A percentile compares a stretch with the other conserved stretches of the same genome.
These are phyloP conservation scores for Grosmannia huntii DNA, from an alignment of 2,329 filamentous ascomycete genomes.

Conservation along the genomic window DNA sequence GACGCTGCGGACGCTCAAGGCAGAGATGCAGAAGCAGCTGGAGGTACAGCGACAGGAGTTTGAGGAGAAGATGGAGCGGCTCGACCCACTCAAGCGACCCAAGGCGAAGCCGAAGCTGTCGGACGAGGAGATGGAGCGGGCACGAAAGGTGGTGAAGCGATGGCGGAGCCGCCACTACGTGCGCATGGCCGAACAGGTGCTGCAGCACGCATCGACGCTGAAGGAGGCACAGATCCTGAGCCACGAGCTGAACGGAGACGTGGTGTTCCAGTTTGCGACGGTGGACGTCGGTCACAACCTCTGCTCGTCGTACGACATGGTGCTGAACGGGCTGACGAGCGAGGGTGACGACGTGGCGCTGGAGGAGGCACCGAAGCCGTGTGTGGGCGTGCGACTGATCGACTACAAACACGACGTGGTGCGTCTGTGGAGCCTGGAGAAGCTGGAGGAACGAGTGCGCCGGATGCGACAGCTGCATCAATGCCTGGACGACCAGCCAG, in stretches of 20 bases:
- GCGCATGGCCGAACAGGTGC: constrained; percentile 80
- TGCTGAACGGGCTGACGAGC: constrained; percentile 76
- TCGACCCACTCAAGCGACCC: constrained; percentile 50
- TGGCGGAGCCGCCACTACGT: constrained; percentile 85
- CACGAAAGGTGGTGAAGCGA: constrained; percentile 51
- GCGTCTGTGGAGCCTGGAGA: constrained; percentile 89
- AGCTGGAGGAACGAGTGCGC: constrained; percentile 73
- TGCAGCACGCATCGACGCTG: constrained; percentile 74
- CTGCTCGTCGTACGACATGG: constrained; percentile 92
- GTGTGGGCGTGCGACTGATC: constrained; percentile 77
- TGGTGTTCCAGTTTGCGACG: constrained; percentile 90
- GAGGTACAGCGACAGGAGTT: constrained; percentile 73
- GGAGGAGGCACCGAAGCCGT: constrained; percentile 74
- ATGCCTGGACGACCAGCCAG: constrained; percentile 88
- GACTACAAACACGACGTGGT: constrained; percentile 81
- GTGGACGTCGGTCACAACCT: constrained; percentile 79
- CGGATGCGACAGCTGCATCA: constrained; percentile 96
- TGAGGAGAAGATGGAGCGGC: constrained; percentile 69
- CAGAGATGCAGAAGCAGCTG: constrained; percentile 80
- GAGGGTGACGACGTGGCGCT: constrained; percentile 76
- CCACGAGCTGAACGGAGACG: constrained; percentile 83
- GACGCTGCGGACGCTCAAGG: constrained; percentile 62
- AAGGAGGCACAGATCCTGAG: constrained; percentile 98
- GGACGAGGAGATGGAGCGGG: constrained; percentile 58
- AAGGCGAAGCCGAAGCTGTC: constrained; percentile 53